Base-by-base conservation (phyloP, 2,329 filamentous ascomycete genomes). In the Trichoderma guizhouense region DNA sequence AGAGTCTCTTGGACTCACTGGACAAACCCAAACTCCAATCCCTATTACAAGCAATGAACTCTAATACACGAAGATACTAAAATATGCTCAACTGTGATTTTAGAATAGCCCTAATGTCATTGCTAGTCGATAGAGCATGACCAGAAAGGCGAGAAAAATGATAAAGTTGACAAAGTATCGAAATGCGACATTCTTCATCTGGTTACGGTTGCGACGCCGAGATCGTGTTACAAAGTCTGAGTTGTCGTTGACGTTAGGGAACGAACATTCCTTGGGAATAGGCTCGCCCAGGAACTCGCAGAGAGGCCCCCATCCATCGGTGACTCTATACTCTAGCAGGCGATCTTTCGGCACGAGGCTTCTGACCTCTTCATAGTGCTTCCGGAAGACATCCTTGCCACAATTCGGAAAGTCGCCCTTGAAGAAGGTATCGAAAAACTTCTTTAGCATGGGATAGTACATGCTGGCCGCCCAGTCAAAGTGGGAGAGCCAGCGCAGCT, bases 391-490 rank as follows among this genome's bases (percentile, higher is more conserved):
- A 66, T 26, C 74, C 74, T 69, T 69, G 14, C 66, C 55, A 30
- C 55, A 55, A 76, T 78, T 77, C 21, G 82, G 82, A 18, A 81
- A 73, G 1, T 79, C 74, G 69, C 81, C 77, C 36, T 78, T 80
- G 12, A 92, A 81, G 91, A 92, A 71, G 85, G 36, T 86, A 76
- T 89, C 86, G 82, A 91, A 92, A 83, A 92, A 91, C 80, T 90
- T 91, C 79, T 86, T 85, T 72, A 92, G 84, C 90, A 92, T 92
- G 51, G 89, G 90, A 79, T 91, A 87, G 83, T 92, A 91, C 84
- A 91, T 88, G 78, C 87, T 83, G 8, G 90, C 89, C 26, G 87
- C 90, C 90, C 90, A 92, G 82, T 87, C 88, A 75, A 81, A 77
- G 72, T 77, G 70, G 9, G 78, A 78, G 5, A 84, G 74, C 78